Base-by-base conservation (phyloP, 306 rosid genomes). In the Quillaja saponaria region DNA sequence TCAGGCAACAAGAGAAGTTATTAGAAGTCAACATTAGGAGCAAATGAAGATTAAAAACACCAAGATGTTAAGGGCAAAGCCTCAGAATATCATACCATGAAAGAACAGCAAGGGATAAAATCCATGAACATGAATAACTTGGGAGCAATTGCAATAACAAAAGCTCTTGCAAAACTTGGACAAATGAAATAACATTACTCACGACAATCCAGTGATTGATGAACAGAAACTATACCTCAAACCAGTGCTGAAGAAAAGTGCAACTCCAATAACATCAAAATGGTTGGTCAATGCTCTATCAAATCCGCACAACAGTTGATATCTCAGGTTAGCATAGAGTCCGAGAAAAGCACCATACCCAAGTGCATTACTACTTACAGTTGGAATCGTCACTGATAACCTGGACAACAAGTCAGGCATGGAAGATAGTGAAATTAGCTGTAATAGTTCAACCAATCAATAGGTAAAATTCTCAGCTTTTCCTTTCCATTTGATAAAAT, bases 281-380 rank as follows among this genome's bases (percentile, higher is more conserved):
- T 83, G 90, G 70, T 49, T 81, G 64, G 81, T 60, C 87, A 94
- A 74, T 48, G 90, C 87, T 75, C 86, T 85, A 67, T 94, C 99
- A 73, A 89, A 83, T 71, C 99, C 99, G 71, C 95, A 83, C 49
- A 89, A 59, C 28, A 94, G 85, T 75, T 94, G 99, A 80, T 94
- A 87, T 72, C 99, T 86, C 74, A 89, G 72, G 76, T 94, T 94
- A 7, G 96, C 96, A 71, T 94, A 94, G 48, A 94, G 95, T 60
- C 99, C 99, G 15, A 94, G 95, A 73, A 94, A 94, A 37, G 99
- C 99, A 56, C 99, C 99, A 53, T 89, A 83, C 16, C 99, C 99
- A 60, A 94, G 87, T 0, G 97, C 99, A 72, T 89, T 94, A 14
- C 76, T 81, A 69, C 83, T 83, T 69, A 81, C 84, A 68, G 81